phyloP scores from a whole-genome alignment of 1,284 basidiomycete genomes.

The Microbotryomycetes sp. region DNA sequence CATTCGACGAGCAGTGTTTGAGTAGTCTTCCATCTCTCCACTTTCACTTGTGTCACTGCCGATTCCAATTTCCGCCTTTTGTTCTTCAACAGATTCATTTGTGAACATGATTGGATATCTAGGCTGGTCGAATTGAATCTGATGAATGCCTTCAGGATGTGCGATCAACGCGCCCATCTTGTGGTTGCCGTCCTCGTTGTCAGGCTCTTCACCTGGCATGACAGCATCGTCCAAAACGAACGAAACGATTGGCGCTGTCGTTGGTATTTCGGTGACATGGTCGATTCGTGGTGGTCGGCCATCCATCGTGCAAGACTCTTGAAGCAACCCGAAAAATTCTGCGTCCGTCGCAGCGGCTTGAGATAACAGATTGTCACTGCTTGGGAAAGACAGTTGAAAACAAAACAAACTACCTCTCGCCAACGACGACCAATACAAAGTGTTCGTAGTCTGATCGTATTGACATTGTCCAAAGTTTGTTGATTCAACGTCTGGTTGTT shows the following conservation, averaged over 20 bases:
- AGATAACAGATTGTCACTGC: not conserved
- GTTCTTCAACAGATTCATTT: too few species aligned
- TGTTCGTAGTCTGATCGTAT: conserved; percentile 8
- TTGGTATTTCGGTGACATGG: conserved; percentile 23
- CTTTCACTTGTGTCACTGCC: not conserved
- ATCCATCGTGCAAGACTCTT: not conserved
- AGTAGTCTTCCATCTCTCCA: not conserved
- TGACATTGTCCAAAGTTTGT: conserved; percentile 1
- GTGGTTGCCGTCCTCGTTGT: not conserved
- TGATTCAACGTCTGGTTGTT: not conserved
- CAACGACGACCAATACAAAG: conserved; percentile 18
- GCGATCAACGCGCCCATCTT: conserved; percentile 8
- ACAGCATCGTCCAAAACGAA: conserved; percentile 9
- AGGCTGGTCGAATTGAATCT: conserved; percentile 6
- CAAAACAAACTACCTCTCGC: conserved; percentile 22
- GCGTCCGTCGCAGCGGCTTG: not conserved
- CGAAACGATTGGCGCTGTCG: conserved; percentile 4
- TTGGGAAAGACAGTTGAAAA: conserved; percentile 15
- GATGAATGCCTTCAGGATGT: conserved; percentile 16
- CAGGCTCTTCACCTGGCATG: too few species aligned
- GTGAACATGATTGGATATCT: not conserved
- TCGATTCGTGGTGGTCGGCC: conserved; percentile 5
- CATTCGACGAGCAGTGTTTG: conserved; percentile 16
- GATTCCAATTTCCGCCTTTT: not conserved
- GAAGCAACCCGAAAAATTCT: not conserved